phyloP scores from a whole-genome alignment of 1,139 yeast species.

The Lodderomyces theae region DNA sequence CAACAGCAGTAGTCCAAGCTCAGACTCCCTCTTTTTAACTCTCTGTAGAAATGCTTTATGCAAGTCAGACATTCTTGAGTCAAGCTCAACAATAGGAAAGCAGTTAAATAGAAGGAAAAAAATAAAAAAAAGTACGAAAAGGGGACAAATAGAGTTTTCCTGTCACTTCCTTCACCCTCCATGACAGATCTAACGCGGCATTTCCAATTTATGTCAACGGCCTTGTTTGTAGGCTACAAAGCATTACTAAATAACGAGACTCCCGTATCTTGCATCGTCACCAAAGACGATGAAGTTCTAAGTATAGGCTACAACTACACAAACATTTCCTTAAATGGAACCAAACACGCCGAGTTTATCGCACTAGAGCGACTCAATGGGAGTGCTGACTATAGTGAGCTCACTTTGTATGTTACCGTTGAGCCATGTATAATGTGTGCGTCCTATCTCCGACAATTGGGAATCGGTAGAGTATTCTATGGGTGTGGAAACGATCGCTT shows the following conservation, averaged over 20 bases:
- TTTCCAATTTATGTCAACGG: conserved; percentile 37
- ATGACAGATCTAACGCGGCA: conserved; percentile 24
- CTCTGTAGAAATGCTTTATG: conserved; percentile 40
- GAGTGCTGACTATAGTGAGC: conserved; percentile 38
- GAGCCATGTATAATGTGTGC: conserved; percentile 99
- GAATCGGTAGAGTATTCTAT: conserved; percentile 69
- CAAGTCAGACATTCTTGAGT: conserved; percentile 39
- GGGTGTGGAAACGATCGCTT: conserved; percentile 95
- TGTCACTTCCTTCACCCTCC: background rate
- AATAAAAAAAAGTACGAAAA: background rate
- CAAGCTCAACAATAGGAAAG: background rate
- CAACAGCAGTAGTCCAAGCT: conserved; percentile 32
- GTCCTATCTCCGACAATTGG: conserved; percentile 79
- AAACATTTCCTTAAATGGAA: conserved; percentile 79
- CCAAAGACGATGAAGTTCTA: conserved; percentile 46
- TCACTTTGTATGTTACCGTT: conserved; percentile 81
- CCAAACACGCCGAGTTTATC: conserved; percentile 87
- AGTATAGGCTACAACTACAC: conserved; percentile 87
- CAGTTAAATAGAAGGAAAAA: background rate
- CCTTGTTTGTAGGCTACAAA: conserved; percentile 41
- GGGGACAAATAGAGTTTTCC: no score
- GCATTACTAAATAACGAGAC: conserved; percentile 56
- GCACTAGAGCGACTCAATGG: conserved; percentile 39
- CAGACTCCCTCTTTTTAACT: conserved; percentile 36
- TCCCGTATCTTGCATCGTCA: conserved; percentile 70